These are phyloP conservation scores for Fusarium sp. DNA, from an alignment of 2,329 filamentous ascomycete genomes.

Conservation along the genomic window DNA sequence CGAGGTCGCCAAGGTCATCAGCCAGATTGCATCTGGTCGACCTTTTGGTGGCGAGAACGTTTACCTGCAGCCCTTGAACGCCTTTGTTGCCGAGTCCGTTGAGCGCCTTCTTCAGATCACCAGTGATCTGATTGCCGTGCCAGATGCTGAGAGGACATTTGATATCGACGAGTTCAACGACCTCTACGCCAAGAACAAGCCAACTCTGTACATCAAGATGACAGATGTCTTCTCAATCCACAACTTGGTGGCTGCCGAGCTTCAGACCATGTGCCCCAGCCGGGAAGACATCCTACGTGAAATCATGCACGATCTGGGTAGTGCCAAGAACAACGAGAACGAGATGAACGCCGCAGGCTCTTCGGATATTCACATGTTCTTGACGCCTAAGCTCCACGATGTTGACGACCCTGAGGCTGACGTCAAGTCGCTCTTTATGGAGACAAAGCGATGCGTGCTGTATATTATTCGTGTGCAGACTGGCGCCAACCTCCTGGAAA, in stretches of 20 bases:
- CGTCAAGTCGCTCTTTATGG: conserved; percentile 94
- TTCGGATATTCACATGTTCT: conserved; percentile 89
- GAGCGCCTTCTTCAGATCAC: conserved; percentile 83
- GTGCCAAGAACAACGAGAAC: conserved; percentile 94
- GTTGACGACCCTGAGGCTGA: conserved; percentile 93
- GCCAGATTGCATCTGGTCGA: conserved; percentile 88
- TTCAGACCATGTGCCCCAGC: conserved; percentile 80
- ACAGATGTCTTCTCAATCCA: conserved; percentile 97
- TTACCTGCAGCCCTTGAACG: conserved; percentile 94
- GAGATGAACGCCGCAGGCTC: conserved; percentile 90
- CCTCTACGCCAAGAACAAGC: conserved; percentile 94
- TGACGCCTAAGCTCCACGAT: conserved; percentile 90
- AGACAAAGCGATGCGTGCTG: conserved; percentile 95
- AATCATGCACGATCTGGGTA: conserved; percentile 92
- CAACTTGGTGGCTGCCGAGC: conserved; percentile 83
- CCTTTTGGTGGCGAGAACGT: conserved; percentile 95
- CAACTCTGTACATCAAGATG: conserved; percentile 99
- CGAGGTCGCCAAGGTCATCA: conserved; percentile 91
- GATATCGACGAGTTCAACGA: conserved; percentile 99
- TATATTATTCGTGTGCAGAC: conserved; percentile 98
- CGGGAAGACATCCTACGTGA: conserved; percentile 91
- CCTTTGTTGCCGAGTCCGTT: conserved; percentile 87
- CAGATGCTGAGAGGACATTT: conserved; percentile 90
- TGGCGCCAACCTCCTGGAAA: conserved; percentile 91
- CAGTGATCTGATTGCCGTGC: conserved; percentile 82